Evolutionary conservation across 2,329 filamentous ascomycete species (phyloP).

Genomic region (Emergomyces africanus): DNA sequence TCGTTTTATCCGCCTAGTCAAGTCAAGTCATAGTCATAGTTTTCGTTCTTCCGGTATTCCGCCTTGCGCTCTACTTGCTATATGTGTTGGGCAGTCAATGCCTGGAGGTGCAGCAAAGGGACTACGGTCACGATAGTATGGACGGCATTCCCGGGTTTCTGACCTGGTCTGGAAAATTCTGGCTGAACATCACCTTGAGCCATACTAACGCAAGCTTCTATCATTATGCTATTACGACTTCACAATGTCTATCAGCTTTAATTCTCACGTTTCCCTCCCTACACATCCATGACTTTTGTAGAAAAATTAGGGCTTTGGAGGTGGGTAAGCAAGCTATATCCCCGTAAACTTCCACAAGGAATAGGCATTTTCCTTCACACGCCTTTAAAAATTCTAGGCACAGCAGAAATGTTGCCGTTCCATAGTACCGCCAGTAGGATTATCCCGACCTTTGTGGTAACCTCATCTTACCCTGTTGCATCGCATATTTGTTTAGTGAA

Average conservation of each 20-base stretch:
- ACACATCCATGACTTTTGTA: no score
- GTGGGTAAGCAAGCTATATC: no score
- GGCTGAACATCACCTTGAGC: not conserved
- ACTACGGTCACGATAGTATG: not conserved
- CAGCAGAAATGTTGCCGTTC: no score
- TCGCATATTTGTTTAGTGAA: not conserved
- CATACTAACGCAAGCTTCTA: not conserved
- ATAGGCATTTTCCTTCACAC: no score
- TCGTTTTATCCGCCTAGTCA: not conserved
- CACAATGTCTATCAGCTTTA: not conserved
- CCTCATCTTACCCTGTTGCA: not conserved
- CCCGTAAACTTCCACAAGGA: no score
- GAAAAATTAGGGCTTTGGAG: no score
- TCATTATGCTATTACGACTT: not conserved
- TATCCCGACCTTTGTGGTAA: no score
- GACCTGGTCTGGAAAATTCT: not conserved
- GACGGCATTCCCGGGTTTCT: not conserved
- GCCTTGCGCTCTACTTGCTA: not conserved
- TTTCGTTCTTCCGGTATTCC: not conserved
- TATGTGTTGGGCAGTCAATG: not conserved
- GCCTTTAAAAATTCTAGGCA: no score
- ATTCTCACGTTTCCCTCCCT: not conserved
- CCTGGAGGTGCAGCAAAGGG: not conserved
- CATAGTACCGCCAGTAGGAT: no score
- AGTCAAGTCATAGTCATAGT: no score